Percentiles rank a stretch among this genome's conserved stretches.
Evolutionary conservation across 106 monocot genomes (phyloP).

Genomic region (Cymbidium sinense): DNA sequence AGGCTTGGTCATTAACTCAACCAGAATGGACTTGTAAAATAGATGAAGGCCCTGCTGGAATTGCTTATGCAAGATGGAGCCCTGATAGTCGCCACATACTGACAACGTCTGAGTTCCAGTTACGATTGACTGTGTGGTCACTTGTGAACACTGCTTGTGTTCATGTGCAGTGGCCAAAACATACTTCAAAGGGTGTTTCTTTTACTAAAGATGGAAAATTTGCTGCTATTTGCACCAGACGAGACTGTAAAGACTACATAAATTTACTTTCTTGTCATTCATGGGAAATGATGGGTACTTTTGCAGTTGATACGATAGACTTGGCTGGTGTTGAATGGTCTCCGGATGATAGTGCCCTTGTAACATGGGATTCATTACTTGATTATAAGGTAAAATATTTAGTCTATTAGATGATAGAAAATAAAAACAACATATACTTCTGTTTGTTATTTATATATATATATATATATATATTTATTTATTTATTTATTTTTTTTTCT

Average conservation of each 20-base stretch:
- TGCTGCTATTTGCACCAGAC: conserved; percentile 81
- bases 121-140: conserved; percentile 96
- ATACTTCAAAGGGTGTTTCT: conserved; percentile 68
- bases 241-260: conserved; percentile 91
- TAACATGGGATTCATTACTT: conserved; percentile 89
- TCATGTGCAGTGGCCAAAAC: conserved; percentile 93
- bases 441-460: no score
- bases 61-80: conserved; percentile 95
- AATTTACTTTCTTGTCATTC: conserved; percentile 88
- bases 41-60: conserved; percentile 89
- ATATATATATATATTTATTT: no score
- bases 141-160: conserved; percentile 89
- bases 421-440: neutral
- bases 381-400: conserved; percentile 74
- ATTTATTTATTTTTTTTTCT: neutral
- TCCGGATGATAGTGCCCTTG: conserved; percentile 89
- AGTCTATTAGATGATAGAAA: neutral
- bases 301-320: conserved; percentile 87
- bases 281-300: conserved; percentile 89
- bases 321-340: conserved; percentile 92
- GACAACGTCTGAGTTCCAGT: conserved; percentile 92
- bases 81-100: conserved; percentile 98
- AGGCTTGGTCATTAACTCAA: conserved; percentile 89
- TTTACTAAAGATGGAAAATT: conserved; percentile 96
- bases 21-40: conserved; percentile 96